Evolutionary conservation across 768 basidiomycete genomes (phyloP), one percentile per base, ranked within the genome.

Genomic region (Boletales sp.): DNA sequence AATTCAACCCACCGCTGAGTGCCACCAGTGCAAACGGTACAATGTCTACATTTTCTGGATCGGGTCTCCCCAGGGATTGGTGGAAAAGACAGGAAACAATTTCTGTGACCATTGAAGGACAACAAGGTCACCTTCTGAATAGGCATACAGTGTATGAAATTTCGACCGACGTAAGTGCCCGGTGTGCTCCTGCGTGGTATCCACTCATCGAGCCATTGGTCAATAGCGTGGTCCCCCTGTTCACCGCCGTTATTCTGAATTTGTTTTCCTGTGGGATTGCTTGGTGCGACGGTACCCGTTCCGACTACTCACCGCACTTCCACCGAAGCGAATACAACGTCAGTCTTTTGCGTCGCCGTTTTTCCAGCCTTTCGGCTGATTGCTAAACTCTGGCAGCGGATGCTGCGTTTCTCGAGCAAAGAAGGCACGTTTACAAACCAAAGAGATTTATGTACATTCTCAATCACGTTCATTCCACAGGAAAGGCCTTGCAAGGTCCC

Each of bases 291-390:
- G 94, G 47, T 97, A 97, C 72, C 94, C 96, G 2, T 98, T 97
- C 79, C 83, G 96, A 41, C 72, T 98, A 21, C 79, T 97, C 56
- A 85, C 90, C 15, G 72, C 81, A 4, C 71, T 98, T 30, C 96
- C 96, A 14, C 96, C 96, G 0, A 98, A 98, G 68, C 81, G 93
- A 41, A 77, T 98, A 54, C 90, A 90, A 67, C 83, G 91, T 92
- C 59, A 74, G 90, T 75, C 18, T 37, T 30, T 9, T 35, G 41
- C 19, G 41, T 12, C 14, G 32, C 18, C 18, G 5, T 40, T 41
- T 49, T 32, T n/a, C 31, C 30, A 33, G 35, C 11, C 5, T 19
- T 31, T 44, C 48, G 30, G 34, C 46, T 56, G 48, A 58, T 51
- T 39, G 8, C 9, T 49, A n/a, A 44, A 34, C 4, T 33, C 32